These are phyloP conservation scores for Clavispora fructus DNA, from an alignment of 805 yeast species.

Conservation along the genomic window DNA sequence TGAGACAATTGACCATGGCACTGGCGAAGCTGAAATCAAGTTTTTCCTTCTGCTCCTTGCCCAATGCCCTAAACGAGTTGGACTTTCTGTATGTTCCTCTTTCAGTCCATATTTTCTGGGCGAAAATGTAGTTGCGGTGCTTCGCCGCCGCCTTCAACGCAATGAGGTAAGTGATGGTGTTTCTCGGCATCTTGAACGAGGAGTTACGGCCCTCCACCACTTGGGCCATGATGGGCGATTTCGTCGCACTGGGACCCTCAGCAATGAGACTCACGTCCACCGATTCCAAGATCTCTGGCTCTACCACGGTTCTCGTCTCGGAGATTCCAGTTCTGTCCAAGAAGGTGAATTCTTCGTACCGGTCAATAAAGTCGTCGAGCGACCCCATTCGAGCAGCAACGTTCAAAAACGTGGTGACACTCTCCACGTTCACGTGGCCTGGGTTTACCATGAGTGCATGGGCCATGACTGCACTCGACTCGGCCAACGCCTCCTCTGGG, in stretches of 20 bases:
- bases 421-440: constrained; percentile 33
- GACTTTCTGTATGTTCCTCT: constrained; percentile 71
- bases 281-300: constrained; percentile 8
- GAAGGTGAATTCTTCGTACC: constrained; percentile 25
- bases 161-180: constrained; percentile 49
- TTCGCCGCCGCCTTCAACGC: constrained; percentile 63
- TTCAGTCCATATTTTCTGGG: constrained; percentile 68
- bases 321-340: constrained; percentile 23
- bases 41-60: constrained; percentile 32
- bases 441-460: constrained; percentile 44
- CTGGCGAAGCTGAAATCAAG: constrained; percentile 68
- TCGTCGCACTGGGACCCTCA: constrained; percentile 8
- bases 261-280: constrained; percentile 1
- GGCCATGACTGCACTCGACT: constrained; percentile 73
- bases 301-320: constrained; percentile 12
- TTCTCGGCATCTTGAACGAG: constrained; percentile 17
- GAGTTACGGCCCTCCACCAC: constrained; percentile 1
- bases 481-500: constrained; percentile 50
- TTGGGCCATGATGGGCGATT: constrained; percentile 18
- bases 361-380: constrained; percentile 28
- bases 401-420: constrained; percentile 49
- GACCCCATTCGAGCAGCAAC: constrained; percentile 36
- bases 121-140: constrained; percentile 51
- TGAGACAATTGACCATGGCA: constrained; percentile 58
- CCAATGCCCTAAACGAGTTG: constrained; percentile 37